Conservation (phyloP, 1,284 basidiomycete genomes). For the Ustilago trichophora region DNA sequence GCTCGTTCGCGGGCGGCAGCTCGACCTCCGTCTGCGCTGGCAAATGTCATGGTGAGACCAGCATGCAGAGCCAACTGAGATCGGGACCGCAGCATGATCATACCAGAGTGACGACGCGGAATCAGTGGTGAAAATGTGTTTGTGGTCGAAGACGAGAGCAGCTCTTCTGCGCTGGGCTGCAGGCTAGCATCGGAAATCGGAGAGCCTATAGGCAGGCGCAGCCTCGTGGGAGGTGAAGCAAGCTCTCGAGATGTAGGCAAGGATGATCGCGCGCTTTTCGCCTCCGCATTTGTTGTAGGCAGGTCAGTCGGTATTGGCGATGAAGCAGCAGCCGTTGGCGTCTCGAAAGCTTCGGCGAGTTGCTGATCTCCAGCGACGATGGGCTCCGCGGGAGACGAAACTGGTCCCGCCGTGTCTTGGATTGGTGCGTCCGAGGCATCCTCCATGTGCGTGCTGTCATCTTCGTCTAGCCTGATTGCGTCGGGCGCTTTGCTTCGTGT, state of each 20-base stretch:
- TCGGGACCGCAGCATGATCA: slow-evolving; percentile 52
- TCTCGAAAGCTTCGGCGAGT: not conserved
- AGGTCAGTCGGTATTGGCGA: not conserved
- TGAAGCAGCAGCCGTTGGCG: not conserved
- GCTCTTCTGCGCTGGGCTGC: slow-evolving; percentile 37
- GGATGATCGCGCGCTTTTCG: not conserved
- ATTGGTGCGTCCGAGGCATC: not conserved
- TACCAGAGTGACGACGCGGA: slow-evolving; percentile 53
- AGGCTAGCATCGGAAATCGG: slow-evolving; percentile 3
- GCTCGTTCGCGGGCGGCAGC: slow-evolving; percentile 56
- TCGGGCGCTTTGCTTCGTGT: not conserved
- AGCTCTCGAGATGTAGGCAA: not conserved
- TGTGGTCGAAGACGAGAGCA: slow-evolving; percentile 17
- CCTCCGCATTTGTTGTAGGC: not conserved
- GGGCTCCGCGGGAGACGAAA: not conserved
- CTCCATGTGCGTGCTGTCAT: not conserved
- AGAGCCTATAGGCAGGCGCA: not conserved
- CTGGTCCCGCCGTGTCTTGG: not conserved
- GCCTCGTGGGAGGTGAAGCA: not conserved
- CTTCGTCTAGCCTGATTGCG: not conserved
- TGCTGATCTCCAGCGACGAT: not conserved
- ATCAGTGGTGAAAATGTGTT: slow-evolving; percentile 20
- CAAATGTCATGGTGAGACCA: slow-evolving; percentile 37
- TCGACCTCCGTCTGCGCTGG: slow-evolving; percentile 46
- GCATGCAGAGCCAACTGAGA: slow-evolving; percentile 53